These are phyloP conservation scores for Hericium alpestre DNA, from an alignment of 768 basidiomycete genomes.

Conservation along the genomic window DNA sequence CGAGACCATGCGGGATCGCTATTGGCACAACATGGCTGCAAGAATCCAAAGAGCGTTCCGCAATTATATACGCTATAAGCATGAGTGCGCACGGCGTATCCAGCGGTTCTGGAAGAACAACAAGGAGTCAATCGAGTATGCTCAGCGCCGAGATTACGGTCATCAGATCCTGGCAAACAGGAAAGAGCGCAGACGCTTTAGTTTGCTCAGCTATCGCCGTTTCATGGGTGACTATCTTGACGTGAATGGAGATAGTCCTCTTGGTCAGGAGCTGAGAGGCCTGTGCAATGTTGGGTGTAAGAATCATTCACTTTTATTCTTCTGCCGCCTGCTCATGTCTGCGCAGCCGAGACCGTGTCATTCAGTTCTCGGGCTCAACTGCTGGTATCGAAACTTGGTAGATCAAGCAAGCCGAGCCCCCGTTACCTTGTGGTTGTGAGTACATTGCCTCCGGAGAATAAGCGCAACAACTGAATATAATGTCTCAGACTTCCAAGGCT, in stretches of 20 bases:
- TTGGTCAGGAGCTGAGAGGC: slow-evolving; percentile 65
- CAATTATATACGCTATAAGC: slow-evolving; percentile 90
- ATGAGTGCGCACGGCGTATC: slow-evolving; percentile 90
- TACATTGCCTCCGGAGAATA: slow-evolving; percentile 5
- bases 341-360: slow-evolving; percentile 61
- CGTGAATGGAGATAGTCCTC: slow-evolving; percentile 66
- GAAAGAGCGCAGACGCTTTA: slow-evolving; percentile 90
- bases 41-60: slow-evolving; percentile 95
- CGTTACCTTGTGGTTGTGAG: slow-evolving; percentile 84
- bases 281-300: slow-evolving; percentile 67
- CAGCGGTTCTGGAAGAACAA: slow-evolving; percentile 99
- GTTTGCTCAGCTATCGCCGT: slow-evolving; percentile 85
- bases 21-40: slow-evolving; percentile 99
- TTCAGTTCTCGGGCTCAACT: slow-evolving; percentile 80
- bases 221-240: slow-evolving; percentile 97
- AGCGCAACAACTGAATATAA: not conserved
- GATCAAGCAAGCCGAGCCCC: slow-evolving; percentile 87
- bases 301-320: not conserved
- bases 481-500: slow-evolving; percentile 68
- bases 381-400: slow-evolving; percentile 71
- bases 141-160: slow-evolving; percentile 87
- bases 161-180: slow-evolving; percentile 84
- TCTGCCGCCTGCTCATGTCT: not conserved
- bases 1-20: slow-evolving; percentile 97
- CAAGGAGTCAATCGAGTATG: slow-evolving; percentile 85